A percentile compares a stretch with the other conserved stretches of the same genome.
Conservation (phyloP, 2,329 filamentous ascomycete genomes). For the Talaromyces sp. region DNA sequence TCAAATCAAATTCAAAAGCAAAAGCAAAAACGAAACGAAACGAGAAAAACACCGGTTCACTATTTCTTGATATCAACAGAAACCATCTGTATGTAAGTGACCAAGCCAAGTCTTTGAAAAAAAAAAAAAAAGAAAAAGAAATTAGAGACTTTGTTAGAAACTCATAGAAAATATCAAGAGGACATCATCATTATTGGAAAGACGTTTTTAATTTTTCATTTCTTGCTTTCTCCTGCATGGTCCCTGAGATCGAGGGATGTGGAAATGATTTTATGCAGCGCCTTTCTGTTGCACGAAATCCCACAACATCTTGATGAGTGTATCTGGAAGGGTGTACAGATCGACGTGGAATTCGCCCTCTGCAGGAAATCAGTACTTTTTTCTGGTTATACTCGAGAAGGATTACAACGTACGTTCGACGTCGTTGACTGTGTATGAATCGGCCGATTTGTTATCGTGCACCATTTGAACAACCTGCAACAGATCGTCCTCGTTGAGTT, state of each 20-base stretch:
- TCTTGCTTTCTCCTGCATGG: background rate
- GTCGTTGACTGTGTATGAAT: slow-evolving; percentile 96
- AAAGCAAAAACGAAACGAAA: background rate
- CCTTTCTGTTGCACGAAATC: slow-evolving; percentile 61
- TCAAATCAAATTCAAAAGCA: no score
- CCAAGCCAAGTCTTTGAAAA: background rate
- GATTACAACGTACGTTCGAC: slow-evolving; percentile 67
- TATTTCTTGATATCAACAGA: background rate
- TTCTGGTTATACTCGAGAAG: background rate
- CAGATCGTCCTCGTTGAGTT: slow-evolving; percentile 86
- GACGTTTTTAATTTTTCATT: background rate
- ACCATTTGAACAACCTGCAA: slow-evolving; percentile 96
- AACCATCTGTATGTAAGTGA: background rate
- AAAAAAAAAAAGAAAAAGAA: no score
- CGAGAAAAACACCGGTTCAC: background rate
- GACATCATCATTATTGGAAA: background rate
- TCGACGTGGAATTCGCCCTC: slow-evolving; percentile 98
- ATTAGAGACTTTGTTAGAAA: background rate
- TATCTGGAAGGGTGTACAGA: slow-evolving; percentile 91
- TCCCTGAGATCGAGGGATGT: background rate
- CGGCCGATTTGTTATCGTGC: slow-evolving; percentile 89
- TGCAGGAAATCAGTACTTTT: slow-evolving; percentile 25
- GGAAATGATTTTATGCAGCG: slow-evolving; percentile 21
- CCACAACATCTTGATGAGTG: slow-evolving; percentile 89
- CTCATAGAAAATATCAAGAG: background rate